Evolutionary conservation across 768 basidiomycete genomes (phyloP).

Genomic region (Collybiopsis luxurians): DNA sequence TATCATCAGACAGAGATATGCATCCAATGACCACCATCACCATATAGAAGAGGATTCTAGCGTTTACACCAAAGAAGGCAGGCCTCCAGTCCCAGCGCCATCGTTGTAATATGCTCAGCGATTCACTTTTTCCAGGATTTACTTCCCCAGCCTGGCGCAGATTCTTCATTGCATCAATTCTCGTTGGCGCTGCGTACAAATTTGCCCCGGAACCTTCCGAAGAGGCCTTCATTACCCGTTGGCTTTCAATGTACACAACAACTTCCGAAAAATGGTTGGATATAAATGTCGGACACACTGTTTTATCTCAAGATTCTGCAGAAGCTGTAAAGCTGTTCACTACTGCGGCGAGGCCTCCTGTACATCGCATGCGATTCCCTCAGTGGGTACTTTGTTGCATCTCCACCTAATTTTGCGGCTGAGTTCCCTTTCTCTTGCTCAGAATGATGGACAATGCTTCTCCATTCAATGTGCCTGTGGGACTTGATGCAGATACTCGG

Average conservation of each 20-base stretch:
- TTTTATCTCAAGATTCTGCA: conserved; percentile 39
- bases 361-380: conserved; percentile 68
- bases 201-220: conserved; percentile 61
- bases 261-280: conserved; percentile 53
- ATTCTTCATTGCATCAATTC: conserved; percentile 47
- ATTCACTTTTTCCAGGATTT: conserved; percentile 45
- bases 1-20: conserved; percentile 35
- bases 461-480: conserved; percentile 59
- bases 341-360: conserved; percentile 41
- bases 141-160: conserved; percentile 66
- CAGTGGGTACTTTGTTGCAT: conserved; percentile 50
- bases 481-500: conserved; percentile 36
- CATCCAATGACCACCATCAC: conserved; percentile 38
- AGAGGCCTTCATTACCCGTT: conserved; percentile 63
- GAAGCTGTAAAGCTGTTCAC: conserved; percentile 41
- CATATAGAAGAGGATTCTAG: conserved; percentile 29
- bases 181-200: conserved; percentile 59
- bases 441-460: conserved; percentile 62
- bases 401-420: conserved; percentile 10
- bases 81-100: conserved; percentile 13
- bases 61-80: conserved; percentile 61
- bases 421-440: conserved; percentile 4
- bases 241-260: conserved; percentile 57
- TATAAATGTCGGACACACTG: conserved; percentile 56
- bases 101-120: background rate